phyloP scores from a whole-genome alignment of 345 rosid species.

The Linum tenue region DNA sequence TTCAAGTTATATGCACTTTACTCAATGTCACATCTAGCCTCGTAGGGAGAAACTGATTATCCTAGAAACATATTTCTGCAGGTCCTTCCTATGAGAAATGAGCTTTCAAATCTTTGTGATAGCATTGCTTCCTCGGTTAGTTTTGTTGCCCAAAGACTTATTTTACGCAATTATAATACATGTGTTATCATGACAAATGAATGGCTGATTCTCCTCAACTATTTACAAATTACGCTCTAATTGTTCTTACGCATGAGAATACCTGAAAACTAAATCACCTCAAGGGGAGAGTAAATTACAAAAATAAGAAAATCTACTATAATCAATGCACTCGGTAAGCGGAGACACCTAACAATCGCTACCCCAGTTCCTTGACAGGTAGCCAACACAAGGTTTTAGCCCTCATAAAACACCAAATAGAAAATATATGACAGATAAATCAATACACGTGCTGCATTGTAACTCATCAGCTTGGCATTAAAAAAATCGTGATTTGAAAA shows the following conservation, averaged over 20 bases:
- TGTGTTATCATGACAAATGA: too few relatives aligned
- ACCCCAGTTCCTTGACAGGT: background rate
- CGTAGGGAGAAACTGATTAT: too few relatives aligned
- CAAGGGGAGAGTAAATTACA: too few relatives aligned
- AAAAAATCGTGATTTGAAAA: background rate
- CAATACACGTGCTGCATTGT: background rate
- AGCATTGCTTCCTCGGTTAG: too few relatives aligned
- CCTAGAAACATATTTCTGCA: too few relatives aligned
- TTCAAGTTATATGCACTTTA: too few relatives aligned
- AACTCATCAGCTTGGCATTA: slow-evolving; percentile 1
- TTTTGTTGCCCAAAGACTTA: too few relatives aligned
- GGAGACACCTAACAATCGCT: background rate
- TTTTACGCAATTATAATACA: too few relatives aligned
- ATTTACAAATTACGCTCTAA: background rate
- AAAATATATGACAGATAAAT: background rate
- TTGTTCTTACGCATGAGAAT: background rate
- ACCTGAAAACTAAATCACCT: background rate
- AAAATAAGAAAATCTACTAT: too few relatives aligned
- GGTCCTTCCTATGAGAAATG: too few relatives aligned
- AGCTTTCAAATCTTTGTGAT: too few relatives aligned
- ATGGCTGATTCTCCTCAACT: background rate
- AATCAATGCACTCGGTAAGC: background rate
- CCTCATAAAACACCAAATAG: background rate
- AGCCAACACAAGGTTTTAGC: background rate
- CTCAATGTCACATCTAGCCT: too few relatives aligned